These are phyloP conservation scores for Ceraceosorus guamensis DNA, from an alignment of 1,284 basidiomycete species.

Conservation along the genomic window DNA sequence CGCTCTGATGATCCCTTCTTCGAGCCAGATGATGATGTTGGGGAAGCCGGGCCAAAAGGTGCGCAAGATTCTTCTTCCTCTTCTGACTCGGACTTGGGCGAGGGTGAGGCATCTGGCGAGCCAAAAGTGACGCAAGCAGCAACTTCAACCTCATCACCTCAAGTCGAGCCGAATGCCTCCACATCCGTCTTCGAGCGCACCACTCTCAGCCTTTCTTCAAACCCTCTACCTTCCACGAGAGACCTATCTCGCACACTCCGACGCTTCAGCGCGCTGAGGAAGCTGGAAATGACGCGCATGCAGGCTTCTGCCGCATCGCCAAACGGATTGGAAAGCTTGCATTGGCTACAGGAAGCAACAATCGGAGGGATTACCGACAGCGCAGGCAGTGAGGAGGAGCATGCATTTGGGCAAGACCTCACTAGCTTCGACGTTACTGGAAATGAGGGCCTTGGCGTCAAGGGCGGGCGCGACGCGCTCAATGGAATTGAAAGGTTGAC, in stretches of 20 bases:
- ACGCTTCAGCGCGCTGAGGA: slow-evolving; percentile 28
- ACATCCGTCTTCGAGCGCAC: slow-evolving; percentile 22
- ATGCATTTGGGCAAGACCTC: slow-evolving; percentile 10
- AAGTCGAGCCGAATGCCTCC: too few species aligned
- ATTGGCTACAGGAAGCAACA: slow-evolving; percentile 19
- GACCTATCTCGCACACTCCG: slow-evolving; percentile 30
- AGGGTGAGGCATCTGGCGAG: too few species aligned
- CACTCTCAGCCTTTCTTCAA: slow-evolving; percentile 23
- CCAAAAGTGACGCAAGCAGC: too few species aligned
- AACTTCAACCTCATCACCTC: too few species aligned
- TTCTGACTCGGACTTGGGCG: too few species aligned
- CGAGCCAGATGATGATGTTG: too few species aligned
- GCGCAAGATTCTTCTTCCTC: too few species aligned
- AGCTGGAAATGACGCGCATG: slow-evolving; percentile 36
- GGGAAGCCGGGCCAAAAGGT: too few species aligned
- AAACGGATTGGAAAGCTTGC: slow-evolving; percentile 20
- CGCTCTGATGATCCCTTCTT: too few species aligned
- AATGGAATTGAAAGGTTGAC: slow-evolving; percentile 6
- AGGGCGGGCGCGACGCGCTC: slow-evolving; percentile 5
- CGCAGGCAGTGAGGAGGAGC: background rate
- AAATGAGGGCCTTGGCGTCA: slow-evolving; percentile 12
- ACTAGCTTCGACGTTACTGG: slow-evolving; percentile 19
- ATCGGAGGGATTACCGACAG: background rate
- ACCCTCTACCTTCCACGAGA: slow-evolving; percentile 26
- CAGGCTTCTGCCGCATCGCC: slow-evolving; percentile 20